A percentile compares a stretch with the other conserved stretches of the same genome.
phyloP scores from a whole-genome alignment of 306 rosid species.

The Carpinus viminea region DNA sequence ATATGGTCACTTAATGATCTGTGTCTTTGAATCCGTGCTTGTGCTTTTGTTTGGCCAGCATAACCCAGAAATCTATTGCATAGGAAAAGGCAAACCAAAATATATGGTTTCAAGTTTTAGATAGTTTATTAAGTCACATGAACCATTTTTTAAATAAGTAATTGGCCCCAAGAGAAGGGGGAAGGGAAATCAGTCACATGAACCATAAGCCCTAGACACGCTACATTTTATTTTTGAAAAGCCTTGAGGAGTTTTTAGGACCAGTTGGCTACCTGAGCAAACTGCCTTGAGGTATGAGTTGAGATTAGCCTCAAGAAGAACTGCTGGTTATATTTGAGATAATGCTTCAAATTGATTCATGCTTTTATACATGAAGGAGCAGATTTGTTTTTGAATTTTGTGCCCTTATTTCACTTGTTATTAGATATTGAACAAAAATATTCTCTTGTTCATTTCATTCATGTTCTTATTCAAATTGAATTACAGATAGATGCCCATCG shows the following conservation, averaged over 20 bases:
- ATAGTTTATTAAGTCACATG: neutral
- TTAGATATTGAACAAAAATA: neutral
- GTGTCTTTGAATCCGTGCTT: neutral
- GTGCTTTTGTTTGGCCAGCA: neutral
- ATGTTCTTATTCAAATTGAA: conserved; percentile 24
- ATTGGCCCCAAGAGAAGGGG: too few relatives aligned
- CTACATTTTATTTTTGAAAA: conserved; percentile 8
- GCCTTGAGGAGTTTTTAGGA: neutral
- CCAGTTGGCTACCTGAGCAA: neutral
- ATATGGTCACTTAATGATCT: neutral
- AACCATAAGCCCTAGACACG: conserved; percentile 20
- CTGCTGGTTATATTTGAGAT: conserved; percentile 3
- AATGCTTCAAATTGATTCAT: conserved; percentile 14
- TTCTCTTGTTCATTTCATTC: conserved; percentile 15
- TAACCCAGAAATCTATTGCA: too few relatives aligned
- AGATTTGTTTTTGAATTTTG: neutral
- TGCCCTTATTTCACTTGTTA: neutral
- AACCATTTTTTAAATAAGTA: too few relatives aligned
- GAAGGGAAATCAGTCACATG: conserved; percentile 14
- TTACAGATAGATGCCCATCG: conserved; percentile 91
- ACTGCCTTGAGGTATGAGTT: neutral
- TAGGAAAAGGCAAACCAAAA: neutral
- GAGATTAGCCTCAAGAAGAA: neutral
- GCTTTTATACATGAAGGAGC: conserved; percentile 15
- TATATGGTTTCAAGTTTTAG: conserved; percentile 11